Conservation (phyloP, 805 yeast genomes). For the Yamadazyma tumulicola region DNA sequence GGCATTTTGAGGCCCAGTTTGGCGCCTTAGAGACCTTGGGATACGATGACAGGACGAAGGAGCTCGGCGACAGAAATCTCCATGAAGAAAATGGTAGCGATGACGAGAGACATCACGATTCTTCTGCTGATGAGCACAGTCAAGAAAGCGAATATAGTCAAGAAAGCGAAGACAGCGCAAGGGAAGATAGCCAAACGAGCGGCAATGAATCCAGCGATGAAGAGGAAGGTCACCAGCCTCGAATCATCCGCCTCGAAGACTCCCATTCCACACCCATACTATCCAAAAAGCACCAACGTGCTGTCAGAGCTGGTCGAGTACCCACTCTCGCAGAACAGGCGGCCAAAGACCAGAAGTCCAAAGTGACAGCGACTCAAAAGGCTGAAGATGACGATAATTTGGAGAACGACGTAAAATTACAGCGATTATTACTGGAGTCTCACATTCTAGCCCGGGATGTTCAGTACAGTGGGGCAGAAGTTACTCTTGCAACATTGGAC, state of each 20-base stretch:
- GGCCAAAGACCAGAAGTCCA: slow-evolving; percentile 20
- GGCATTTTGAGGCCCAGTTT: slow-evolving; percentile 61
- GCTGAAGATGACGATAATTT: slow-evolving; percentile 49
- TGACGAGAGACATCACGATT: slow-evolving; percentile 15
- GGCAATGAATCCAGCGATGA: slow-evolving; percentile 9
- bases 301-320: slow-evolving; percentile 60
- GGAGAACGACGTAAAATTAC: slow-evolving; percentile 69
- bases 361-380: slow-evolving; percentile 33
- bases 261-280: slow-evolving; percentile 24
- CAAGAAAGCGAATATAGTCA: slow-evolving; percentile 12
- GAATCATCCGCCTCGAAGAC: slow-evolving; percentile 48
- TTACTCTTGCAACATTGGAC: slow-evolving; percentile 61
- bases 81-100: slow-evolving; percentile 14
- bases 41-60: slow-evolving; percentile 25
- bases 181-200: too few species aligned
- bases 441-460: slow-evolving; percentile 51
- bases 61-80: slow-evolving; percentile 18
- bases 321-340: slow-evolving; percentile 40
- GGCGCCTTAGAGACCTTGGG: slow-evolving; percentile 53
- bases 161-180: slow-evolving; percentile 8
- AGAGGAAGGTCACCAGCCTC: slow-evolving; percentile 28
- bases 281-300: slow-evolving; percentile 48
- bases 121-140: slow-evolving; percentile 2
- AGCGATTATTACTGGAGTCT: slow-evolving; percentile 66
- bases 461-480: slow-evolving; percentile 61